A percentile compares a stretch with the other conserved stretches of the same genome.
Evolutionary conservation across 108 stramenopile genomes (phyloP).

Genomic region (Phaeodactylum tricornutum): DNA sequence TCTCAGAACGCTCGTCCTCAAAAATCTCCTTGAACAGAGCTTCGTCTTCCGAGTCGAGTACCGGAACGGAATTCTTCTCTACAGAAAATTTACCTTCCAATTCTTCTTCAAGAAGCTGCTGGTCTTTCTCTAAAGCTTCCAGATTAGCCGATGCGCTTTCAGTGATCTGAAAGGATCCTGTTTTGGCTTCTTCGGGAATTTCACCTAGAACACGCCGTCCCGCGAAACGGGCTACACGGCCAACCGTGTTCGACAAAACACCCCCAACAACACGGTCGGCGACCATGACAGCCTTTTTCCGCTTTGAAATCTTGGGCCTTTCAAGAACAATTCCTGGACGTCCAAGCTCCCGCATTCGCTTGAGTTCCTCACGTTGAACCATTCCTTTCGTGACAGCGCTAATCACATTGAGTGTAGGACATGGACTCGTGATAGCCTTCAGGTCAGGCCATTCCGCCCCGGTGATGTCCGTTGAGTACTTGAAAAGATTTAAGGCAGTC

Average conservation of each 20-base stretch:
- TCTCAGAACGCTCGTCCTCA: background rate
- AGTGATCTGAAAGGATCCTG: slow-evolving; percentile 45
- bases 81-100: slow-evolving; percentile 38
- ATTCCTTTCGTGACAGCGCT: slow-evolving; percentile 58
- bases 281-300: slow-evolving; percentile 36
- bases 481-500: slow-evolving; percentile 49
- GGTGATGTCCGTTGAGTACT: slow-evolving; percentile 60
- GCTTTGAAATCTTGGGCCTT: slow-evolving; percentile 31
- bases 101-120: slow-evolving; percentile 34
- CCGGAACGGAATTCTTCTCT: slow-evolving; percentile 7
- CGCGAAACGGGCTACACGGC: slow-evolving; percentile 46
- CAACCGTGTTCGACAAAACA: slow-evolving; percentile 62
- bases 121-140: slow-evolving; percentile 16
- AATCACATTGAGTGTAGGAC: slow-evolving; percentile 85
- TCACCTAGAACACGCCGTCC: slow-evolving; percentile 52
- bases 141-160: background rate
- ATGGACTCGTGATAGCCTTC: slow-evolving; percentile 63
- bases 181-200: slow-evolving; percentile 66
- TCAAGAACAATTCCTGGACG: slow-evolving; percentile 64
- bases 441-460: slow-evolving; percentile 73
- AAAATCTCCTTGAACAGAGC: slow-evolving; percentile 14
- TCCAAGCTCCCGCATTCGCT: slow-evolving; percentile 66
- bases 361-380: slow-evolving; percentile 77
- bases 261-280: slow-evolving; percentile 55
- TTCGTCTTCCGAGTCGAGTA: slow-evolving; percentile 23